Conservation (phyloP, 2,329 filamentous ascomycete genomes). For the Magnaporthiopsis rhizophila region DNA sequence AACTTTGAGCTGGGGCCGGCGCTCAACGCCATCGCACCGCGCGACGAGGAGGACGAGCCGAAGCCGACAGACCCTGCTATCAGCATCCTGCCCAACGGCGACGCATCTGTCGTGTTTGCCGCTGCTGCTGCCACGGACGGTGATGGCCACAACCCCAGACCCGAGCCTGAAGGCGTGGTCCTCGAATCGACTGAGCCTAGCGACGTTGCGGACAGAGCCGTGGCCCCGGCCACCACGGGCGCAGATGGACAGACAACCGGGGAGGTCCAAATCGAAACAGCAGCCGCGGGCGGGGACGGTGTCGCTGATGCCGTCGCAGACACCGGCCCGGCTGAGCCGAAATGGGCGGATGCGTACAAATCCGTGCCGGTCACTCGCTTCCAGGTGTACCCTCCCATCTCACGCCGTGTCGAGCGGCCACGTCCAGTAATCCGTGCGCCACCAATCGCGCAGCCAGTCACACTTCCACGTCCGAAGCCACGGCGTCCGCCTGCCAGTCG, state of each 20-base stretch:
- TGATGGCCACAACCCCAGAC: conserved; percentile 11
- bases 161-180: conserved; percentile 15
- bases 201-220: conserved; percentile 10
- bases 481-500: conserved; percentile 27
- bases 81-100: conserved; percentile 23
- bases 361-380: conserved; percentile 64
- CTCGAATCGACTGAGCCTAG: conserved; percentile 15
- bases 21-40: conserved; percentile 77
- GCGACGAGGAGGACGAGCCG: conserved; percentile 60
- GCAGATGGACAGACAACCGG: neutral
- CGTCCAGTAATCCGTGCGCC: conserved; percentile 34
- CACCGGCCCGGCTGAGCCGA: conserved; percentile 15
- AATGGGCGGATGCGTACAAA: conserved; percentile 41
- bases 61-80: conserved; percentile 26
- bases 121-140: neutral
- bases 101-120: conserved; percentile 16
- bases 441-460: conserved; percentile 25
- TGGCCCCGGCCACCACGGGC: conserved; percentile 1
- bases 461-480: conserved; percentile 27
- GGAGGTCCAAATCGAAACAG: neutral
- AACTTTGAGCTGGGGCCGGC: conserved; percentile 77
- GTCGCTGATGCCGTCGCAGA: neutral
- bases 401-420: conserved; percentile 38
- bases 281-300: neutral
- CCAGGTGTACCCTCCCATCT: conserved; percentile 66